A percentile compares a stretch with the other conserved stretches of the same genome.
Conservation (phyloP, 2,329 filamentous ascomycete species). For the Coniochaeta sp. region DNA sequence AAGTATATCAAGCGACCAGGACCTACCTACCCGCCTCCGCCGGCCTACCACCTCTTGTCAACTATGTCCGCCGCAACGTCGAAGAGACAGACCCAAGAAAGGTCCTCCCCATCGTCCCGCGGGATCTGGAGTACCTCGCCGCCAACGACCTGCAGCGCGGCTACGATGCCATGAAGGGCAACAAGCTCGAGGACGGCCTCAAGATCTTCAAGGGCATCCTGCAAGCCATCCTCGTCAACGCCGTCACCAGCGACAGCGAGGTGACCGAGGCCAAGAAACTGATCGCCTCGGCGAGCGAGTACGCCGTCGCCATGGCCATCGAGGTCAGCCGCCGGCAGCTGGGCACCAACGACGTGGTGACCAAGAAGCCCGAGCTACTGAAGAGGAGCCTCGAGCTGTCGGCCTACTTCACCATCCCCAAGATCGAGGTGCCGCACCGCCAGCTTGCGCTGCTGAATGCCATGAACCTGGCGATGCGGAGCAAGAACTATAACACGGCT, state of each 20-base stretch:
- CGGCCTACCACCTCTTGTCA: constrained; percentile 76
- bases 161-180: constrained; percentile 85
- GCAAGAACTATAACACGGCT: constrained; percentile 88
- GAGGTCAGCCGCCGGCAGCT: constrained; percentile 75
- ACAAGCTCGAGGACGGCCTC: constrained; percentile 88
- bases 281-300: constrained; percentile 81
- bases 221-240: constrained; percentile 80
- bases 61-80: constrained; percentile 83
- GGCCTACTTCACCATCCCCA: constrained; percentile 98
- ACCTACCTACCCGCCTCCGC: constrained; percentile 83
- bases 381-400: constrained; percentile 89
- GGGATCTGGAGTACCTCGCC: constrained; percentile 78
- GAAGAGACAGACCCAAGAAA: constrained; percentile 85
- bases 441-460: constrained; percentile 86
- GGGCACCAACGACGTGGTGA: constrained; percentile 51
- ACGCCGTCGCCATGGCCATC: constrained; percentile 86
- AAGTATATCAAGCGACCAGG: constrained; percentile 85
- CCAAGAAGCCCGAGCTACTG: constrained; percentile 58
- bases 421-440: constrained; percentile 86
- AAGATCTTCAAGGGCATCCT: constrained; percentile 78
- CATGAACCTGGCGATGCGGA: constrained; percentile 85
- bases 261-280: constrained; percentile 85
- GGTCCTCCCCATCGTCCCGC: constrained; percentile 83
- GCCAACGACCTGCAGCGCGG: constrained; percentile 75
- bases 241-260: constrained; percentile 78